Conservation (phyloP, 1,284 basidiomycete species). For the Tylopilus sp. region DNA sequence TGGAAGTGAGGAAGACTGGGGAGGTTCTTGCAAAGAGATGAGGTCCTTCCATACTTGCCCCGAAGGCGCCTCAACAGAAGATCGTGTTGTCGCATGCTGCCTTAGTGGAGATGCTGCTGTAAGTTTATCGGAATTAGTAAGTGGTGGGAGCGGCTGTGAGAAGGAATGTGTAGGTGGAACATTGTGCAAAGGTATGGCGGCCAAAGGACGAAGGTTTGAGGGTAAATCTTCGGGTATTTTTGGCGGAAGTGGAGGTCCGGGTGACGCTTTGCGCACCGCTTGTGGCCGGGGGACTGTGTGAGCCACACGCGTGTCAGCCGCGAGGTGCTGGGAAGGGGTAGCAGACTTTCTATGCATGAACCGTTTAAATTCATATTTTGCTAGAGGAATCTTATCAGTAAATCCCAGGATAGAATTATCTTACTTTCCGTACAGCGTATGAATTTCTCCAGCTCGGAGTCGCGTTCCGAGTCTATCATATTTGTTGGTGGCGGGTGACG, state of each 20-base stretch:
- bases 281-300: constrained; percentile 14
- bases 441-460: constrained; percentile 81
- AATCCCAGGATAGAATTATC: neutral
- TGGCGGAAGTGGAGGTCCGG: constrained; percentile 27
- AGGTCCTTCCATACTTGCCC: constrained; percentile 51
- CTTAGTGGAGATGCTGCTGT: constrained; percentile 3
- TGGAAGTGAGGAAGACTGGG: constrained; percentile 49
- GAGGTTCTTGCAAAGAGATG: constrained; percentile 44
- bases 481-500: constrained; percentile 77
- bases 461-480: constrained; percentile 72
- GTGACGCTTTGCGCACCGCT: constrained; percentile 18
- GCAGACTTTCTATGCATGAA: constrained; percentile 44
- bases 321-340: constrained; percentile 35
- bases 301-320: constrained; percentile 45
- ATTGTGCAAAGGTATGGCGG: constrained; percentile 8
- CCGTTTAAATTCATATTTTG: constrained; percentile 70
- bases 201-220: constrained; percentile 12
- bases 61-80: constrained; percentile 18
- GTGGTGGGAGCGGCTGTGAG: constrained; percentile 31
- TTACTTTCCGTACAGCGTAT: constrained; percentile 56
- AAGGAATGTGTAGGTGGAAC: constrained; percentile 24
- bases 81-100: constrained; percentile 11
- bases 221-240: constrained; percentile 31
- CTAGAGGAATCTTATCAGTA: constrained; percentile 35
- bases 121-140: constrained; percentile 17